Evolutionary conservation across 2,329 filamentous ascomycete genomes (phyloP).

Genomic region (Sclerotinia nivalis): DNA sequence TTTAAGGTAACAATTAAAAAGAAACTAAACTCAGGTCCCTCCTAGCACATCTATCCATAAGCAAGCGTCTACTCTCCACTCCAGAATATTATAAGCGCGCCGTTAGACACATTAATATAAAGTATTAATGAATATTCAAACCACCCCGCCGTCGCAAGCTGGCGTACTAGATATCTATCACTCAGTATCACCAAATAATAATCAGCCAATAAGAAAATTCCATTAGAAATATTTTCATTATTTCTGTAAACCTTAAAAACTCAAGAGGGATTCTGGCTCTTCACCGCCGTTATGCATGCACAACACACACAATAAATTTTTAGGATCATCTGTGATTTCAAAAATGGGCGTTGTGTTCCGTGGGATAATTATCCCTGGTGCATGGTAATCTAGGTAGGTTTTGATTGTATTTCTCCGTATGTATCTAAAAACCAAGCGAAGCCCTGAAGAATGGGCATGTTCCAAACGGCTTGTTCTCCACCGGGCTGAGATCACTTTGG

Average conservation of each 20-base stretch:
- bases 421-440: neutral
- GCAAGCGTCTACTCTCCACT: no score
- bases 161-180: neutral
- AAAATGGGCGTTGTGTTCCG: no score
- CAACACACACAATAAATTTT: constrained; percentile 3
- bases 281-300: constrained; percentile 32
- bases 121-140: no score
- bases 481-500: neutral
- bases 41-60: neutral
- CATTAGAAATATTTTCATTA: neutral
- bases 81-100: no score
- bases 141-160: neutral
- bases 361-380: no score
- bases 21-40: neutral
- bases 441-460: neutral
- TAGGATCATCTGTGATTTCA: no score
- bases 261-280: neutral
- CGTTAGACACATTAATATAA: no score
- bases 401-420: no score
- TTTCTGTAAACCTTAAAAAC: neutral
- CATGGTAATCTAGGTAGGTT: no score
- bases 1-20: neutral
- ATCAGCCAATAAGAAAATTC: constrained; percentile 17
- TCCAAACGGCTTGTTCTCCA: neutral
- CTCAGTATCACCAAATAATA: neutral